Base-by-base conservation (phyloP, 495 filamentous ascomycete genomes). In the Hyaloscypha hepaticicola region DNA sequence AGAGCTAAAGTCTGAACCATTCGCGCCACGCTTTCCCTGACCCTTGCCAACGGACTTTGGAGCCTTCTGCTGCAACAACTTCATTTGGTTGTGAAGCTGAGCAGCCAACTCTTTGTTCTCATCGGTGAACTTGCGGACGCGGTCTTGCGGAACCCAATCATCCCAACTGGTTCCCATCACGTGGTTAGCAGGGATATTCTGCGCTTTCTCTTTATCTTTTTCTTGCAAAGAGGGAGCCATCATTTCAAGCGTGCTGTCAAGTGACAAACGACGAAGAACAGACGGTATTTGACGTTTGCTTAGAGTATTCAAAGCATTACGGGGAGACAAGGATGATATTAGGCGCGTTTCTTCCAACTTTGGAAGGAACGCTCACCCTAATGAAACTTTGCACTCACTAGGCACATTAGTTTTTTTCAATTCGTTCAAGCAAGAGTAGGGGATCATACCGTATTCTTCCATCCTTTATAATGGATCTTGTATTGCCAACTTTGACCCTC, bases 391-490 rank as follows among this genome's bases (percentile, higher is more conserved):
- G 22, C 19, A 64, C 61, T 66, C 49, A 66, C 63, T 66, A 49
- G 28, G 25, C 26, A 0, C 12, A 41, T 66, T 61, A 66, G 63
- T 57, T 24, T 45, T 55, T 9, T 11, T 49, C 14, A 33, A 16
- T 24, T 58, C 22, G 9, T 33, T 5, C 27, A 55, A 34, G 28
- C 27, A 27, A n/a, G 29, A 41, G 55, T 49, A 22, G 25, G 27
- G 28, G 50, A n/a, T 50, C 61, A 38, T 60, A 69, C 66, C 55
- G 92, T 96, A 73, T 91, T 91, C 78, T 99, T 99, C 95, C 95
- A 98, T 65, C 95, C 95, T 75, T 97, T 97, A 78, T 99, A 99
- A 76, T 99, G 95, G 55, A 99, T 92, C 66, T 90, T 90, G 74
- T 95, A 99, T 72, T 90, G 86, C 64, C 83, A 89, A 70, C 89